Percentiles rank a stretch among this genome's conserved stretches.
These are phyloP conservation scores for Fragaria iinumae DNA, from an alignment of 306 rosid genomes.

Conservation along the genomic window DNA sequence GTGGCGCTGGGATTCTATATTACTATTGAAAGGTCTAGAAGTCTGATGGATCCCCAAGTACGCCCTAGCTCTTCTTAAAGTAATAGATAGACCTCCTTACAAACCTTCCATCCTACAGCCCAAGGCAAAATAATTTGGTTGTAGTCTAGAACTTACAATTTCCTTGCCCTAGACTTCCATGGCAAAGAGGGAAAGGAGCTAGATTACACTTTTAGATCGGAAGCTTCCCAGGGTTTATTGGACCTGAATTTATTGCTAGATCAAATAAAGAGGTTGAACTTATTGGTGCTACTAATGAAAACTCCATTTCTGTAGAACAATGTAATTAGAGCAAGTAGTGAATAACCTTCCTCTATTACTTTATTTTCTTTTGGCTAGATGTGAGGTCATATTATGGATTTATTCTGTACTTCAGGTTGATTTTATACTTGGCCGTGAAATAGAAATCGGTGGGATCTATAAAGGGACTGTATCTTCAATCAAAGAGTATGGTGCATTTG, in stretches of 20 bases:
- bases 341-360: neutral
- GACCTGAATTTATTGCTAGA: neutral
- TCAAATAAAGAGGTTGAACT: neutral
- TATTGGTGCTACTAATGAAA: neutral
- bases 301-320: neutral
- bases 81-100: neutral
- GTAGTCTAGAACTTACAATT: neutral
- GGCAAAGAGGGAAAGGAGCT: neutral
- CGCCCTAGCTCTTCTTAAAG: neutral
- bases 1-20: neutral
- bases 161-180: neutral
- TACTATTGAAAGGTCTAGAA: neutral
- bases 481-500: slow-evolving; percentile 94
- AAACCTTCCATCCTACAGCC: neutral
- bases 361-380: neutral
- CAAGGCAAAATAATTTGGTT: neutral
- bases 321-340: neutral
- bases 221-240: neutral
- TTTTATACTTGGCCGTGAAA: slow-evolving; percentile 83
- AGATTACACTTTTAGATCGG: neutral
- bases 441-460: slow-evolving; percentile 87
- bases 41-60: neutral
- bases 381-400: neutral
- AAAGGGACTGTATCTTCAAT: slow-evolving; percentile 61
- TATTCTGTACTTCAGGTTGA: slow-evolving; percentile 59